Evolutionary conservation across 2,329 filamentous ascomycete genomes (phyloP).

Genomic region (Fusarium acutatum): DNA sequence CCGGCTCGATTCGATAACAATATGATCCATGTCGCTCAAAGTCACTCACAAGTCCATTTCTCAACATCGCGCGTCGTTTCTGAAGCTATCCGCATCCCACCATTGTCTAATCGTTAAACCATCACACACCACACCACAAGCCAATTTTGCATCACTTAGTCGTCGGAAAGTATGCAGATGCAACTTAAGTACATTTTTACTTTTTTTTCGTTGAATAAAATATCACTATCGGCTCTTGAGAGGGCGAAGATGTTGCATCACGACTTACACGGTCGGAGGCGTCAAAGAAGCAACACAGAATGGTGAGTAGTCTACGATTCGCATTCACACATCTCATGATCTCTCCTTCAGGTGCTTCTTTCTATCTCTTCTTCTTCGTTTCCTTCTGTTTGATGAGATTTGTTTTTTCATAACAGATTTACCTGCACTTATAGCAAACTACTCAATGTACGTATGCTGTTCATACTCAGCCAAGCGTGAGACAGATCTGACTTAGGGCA

Average conservation of each 20-base stretch:
- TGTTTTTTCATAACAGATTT: not conserved
- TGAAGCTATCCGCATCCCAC: constrained; percentile 48
- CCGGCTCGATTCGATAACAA: constrained; percentile 1
- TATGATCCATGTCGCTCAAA: constrained; percentile 31
- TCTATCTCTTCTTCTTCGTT: not conserved
- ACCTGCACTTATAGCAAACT: not conserved
- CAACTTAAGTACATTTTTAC: constrained; percentile 9
- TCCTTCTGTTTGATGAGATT: not conserved
- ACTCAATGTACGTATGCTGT: not conserved
- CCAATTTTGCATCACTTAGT: not conserved
- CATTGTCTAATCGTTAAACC: constrained; percentile 31
- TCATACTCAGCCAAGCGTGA: not conserved
- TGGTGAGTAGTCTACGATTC: not conserved
- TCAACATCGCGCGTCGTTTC: constrained; percentile 33
- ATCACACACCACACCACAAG: constrained; percentile 22
- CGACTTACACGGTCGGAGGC: constrained; percentile 43
- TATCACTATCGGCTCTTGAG: not conserved
- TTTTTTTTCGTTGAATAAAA: constrained; percentile 31
- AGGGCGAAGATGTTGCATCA: constrained; percentile 20
- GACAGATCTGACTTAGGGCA: not conserved
- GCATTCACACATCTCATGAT: not conserved
- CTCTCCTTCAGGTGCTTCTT: not conserved
- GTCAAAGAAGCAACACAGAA: constrained; percentile 20
- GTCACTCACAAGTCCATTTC: constrained; percentile 42
- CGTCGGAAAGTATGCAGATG: not conserved